Evolutionary conservation across 306 rosid genomes (phyloP).

Genomic region (Fagus crenata): DNA sequence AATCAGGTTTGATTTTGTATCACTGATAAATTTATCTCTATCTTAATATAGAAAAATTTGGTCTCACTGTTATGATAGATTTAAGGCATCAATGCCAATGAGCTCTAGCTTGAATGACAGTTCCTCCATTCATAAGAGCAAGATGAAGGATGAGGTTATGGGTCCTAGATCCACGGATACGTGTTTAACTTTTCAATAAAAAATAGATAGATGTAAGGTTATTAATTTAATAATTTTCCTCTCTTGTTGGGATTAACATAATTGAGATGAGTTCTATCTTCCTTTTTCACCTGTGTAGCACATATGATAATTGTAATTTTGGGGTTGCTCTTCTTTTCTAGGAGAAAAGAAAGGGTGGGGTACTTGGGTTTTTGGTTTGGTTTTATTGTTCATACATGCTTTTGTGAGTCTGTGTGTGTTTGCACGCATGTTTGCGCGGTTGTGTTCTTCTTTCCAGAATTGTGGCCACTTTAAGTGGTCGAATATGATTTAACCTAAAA

Average conservation of each 20-base stretch:
- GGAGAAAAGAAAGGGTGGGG: not conserved
- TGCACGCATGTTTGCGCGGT: not conserved
- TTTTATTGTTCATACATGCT: not conserved
- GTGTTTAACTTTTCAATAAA: too few relatives aligned
- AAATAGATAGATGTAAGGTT: too few relatives aligned
- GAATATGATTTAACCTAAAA: not conserved
- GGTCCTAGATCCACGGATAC: too few relatives aligned
- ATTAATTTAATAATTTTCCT: not conserved
- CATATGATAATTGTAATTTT: not conserved
- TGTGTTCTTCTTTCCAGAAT: not conserved
- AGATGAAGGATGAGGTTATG: too few relatives aligned
- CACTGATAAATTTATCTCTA: conserved; percentile 7
- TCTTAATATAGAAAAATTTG: not conserved
- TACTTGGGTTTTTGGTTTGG: not conserved
- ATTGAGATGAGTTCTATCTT: not conserved
- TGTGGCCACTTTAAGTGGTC: not conserved
- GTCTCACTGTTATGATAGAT: conserved; percentile 8
- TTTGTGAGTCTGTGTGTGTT: not conserved
- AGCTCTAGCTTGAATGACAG: too few relatives aligned
- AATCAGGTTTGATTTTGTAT: not conserved
- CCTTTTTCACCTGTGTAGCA: not conserved
- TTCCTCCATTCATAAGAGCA: too few relatives aligned
- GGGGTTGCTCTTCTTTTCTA: not conserved
- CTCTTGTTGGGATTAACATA: not conserved
- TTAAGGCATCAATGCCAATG: not conserved